Conservation (phyloP, 495 filamentous ascomycete species). For the Thermothielavioides terrestris region DNA sequence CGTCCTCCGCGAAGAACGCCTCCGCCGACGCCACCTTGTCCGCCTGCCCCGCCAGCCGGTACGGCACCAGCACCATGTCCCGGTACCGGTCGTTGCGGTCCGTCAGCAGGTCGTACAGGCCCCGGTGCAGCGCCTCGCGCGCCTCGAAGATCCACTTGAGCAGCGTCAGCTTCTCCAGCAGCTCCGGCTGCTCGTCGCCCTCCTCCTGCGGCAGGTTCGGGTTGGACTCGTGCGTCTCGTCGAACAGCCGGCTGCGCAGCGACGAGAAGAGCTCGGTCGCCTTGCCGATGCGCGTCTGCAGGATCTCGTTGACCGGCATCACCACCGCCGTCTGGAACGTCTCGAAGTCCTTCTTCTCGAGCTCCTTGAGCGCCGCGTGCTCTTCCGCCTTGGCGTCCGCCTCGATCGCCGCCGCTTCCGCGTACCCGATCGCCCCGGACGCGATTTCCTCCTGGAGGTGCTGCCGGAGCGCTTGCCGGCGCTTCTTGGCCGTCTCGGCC, state of each 20-base stretch:
- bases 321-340: constrained; percentile 66
- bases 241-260: constrained; percentile 60
- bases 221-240: constrained; percentile 59
- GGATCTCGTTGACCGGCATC: constrained; percentile 64
- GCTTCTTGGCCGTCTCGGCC: constrained; percentile 32
- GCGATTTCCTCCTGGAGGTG: constrained; percentile 69
- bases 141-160: constrained; percentile 97
- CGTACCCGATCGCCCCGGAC: constrained; percentile 65
- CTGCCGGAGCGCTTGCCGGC: constrained; percentile 35
- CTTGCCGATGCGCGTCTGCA: constrained; percentile 53
- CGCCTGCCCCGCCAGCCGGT: constrained; percentile 51
- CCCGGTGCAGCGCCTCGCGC: constrained; percentile 73
- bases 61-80: constrained; percentile 69
- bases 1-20: constrained; percentile 74
- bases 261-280: constrained; percentile 61
- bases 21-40: constrained; percentile 69
- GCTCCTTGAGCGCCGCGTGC: constrained; percentile 52
- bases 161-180: constrained; percentile 86
- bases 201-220: constrained; percentile 85
- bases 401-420: constrained; percentile 63
- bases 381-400: constrained; percentile 59
- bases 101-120: constrained; percentile 72
- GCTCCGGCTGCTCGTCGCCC: constrained; percentile 88
- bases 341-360: constrained; percentile 66
- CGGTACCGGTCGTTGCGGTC: constrained; percentile 82